Evolutionary conservation across 768 basidiomycete genomes (phyloP), one percentile per base, ranked within the genome.

Genomic region (Candolleomyces eurysporus): DNA sequence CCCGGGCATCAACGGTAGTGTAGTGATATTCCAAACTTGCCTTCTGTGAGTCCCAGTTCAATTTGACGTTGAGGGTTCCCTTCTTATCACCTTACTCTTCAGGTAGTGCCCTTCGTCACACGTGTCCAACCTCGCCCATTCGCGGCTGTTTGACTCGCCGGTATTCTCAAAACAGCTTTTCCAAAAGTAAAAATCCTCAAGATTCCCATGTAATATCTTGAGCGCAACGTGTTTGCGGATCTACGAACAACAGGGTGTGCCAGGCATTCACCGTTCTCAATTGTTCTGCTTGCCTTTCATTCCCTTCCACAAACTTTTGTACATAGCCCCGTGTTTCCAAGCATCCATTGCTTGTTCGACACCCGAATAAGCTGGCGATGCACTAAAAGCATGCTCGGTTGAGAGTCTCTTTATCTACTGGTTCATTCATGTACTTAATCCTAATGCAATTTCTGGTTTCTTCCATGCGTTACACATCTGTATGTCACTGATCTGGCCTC

Each of bases 1-100:
- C 63, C 72, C 69, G 65, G 71, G 68, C 66, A 60, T 61, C 56
- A 45, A 52, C 54, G 54, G 42, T 36, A 56, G 40, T 56, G 5
- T 5, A 36, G 36, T 36, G 36, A 36, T 36, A 22, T 43, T 32
- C 39, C 53, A n/a, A 55, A 40, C 54, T 21, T 45, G 21, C 36
- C 45, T 36, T 61, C 52, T 53, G 61, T 61, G 61, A 50, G 61
- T 46, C 30, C 22, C 49, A 58, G 30, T 31, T 52, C 55, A 65
- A 49, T 70, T 68, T 52, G 61, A 61, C 57, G n/a, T 49, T 22
- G 68, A 69, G 63, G 22, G 54, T 56, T 56, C 7, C 61, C 67
- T 32, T 66, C 63, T 48, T 68, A 64, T 59, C 63, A 59, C 21
- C 62, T 65, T 26, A 39, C 61, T 48, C 49, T 59, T 21, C 54